phyloP scores from a whole-genome alignment of 192 early-diverging fungal species.

The Dissophora ornata region DNA sequence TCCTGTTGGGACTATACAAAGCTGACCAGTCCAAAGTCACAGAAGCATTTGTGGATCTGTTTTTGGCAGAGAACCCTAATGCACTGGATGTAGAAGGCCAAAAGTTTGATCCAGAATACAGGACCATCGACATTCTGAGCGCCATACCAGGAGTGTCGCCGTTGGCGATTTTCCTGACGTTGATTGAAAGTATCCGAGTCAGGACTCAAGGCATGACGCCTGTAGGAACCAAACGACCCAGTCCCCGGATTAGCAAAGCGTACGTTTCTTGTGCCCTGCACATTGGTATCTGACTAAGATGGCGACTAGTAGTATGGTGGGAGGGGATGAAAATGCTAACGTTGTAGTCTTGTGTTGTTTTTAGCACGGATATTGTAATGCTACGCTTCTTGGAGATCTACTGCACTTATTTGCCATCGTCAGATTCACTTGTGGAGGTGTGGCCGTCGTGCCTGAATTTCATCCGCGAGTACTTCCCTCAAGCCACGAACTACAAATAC shows the following conservation, averaged over 20 bases:
- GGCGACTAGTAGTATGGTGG: too few relatives aligned
- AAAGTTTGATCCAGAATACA: conserved; percentile 35
- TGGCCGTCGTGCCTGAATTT: conserved; percentile 72
- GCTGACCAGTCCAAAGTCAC: conserved; percentile 66
- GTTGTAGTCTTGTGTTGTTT: neutral
- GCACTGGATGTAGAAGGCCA: conserved; percentile 57
- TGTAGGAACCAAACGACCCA: conserved; percentile 50
- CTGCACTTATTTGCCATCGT: conserved; percentile 52
- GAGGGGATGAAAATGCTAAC: neutral
- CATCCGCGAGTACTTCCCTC: conserved; percentile 69
- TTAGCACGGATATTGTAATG: conserved; percentile 73
- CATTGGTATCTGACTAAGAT: neutral
- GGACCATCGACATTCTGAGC: conserved; percentile 43
- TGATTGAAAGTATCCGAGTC: conserved; percentile 61
- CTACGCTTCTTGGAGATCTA: conserved; percentile 76
- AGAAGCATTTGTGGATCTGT: conserved; percentile 74
- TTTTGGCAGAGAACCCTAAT: conserved; percentile 67
- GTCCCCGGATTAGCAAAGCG: conserved; percentile 63
- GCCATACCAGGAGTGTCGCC: conserved; percentile 29
- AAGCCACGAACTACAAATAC: conserved; percentile 68
- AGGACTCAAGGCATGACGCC: conserved; percentile 54
- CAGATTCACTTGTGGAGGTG: conserved; percentile 62
- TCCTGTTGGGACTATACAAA: conserved; percentile 67
- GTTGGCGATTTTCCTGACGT: conserved; percentile 49
- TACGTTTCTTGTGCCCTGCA: conserved; percentile 36